Evolutionary conservation across 805 yeast species (phyloP).

Genomic region (Candida coleopterorum): DNA sequence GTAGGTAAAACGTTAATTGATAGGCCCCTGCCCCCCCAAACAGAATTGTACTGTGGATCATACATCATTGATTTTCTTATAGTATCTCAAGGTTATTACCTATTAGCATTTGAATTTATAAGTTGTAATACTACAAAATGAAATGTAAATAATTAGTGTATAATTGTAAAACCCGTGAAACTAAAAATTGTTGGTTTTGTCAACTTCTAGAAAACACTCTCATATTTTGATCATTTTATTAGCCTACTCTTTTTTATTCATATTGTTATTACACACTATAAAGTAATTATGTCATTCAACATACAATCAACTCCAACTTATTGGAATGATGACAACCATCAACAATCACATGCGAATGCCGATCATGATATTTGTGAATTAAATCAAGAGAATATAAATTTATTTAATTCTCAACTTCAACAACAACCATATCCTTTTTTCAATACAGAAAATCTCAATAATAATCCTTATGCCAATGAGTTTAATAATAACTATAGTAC

Average conservation of each 20-base stretch:
- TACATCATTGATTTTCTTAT: too few relatives aligned
- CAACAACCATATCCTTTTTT: conserved; percentile 1
- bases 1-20: too few relatives aligned
- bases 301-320: conserved; percentile 2
- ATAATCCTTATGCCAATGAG: not conserved
- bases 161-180: too few relatives aligned
- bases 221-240: too few relatives aligned
- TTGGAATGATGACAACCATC: conserved; percentile 2
- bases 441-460: not conserved
- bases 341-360: not conserved
- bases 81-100: too few relatives aligned
- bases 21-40: too few relatives aligned
- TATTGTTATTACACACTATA: not conserved
- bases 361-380: conserved; percentile 9
- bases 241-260: not conserved
- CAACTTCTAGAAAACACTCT: too few relatives aligned
- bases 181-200: too few relatives aligned
- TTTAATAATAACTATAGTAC: not conserved
- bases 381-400: conserved; percentile 11
- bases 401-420: conserved; percentile 9
- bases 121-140: too few relatives aligned
- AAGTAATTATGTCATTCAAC: conserved; percentile 2
- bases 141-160: too few relatives aligned
- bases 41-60: too few relatives aligned
- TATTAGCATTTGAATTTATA: too few relatives aligned